Evolutionary conservation across 768 basidiomycete genomes (phyloP).

Genomic region (Nidula microcarpa): DNA sequence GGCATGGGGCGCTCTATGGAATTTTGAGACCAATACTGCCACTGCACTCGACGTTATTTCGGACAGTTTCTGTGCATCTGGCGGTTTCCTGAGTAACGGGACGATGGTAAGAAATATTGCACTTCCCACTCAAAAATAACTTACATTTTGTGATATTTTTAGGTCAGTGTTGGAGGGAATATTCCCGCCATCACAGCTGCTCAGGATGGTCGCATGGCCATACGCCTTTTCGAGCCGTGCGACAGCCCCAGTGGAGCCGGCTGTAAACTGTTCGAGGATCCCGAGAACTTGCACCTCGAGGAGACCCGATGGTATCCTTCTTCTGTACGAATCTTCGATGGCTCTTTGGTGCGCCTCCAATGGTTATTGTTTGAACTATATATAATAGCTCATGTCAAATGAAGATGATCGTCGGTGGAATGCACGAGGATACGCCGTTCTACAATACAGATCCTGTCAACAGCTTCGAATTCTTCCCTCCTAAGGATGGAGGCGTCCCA

Average conservation of each 20-base stretch:
- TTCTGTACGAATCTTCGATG: slow-evolving; percentile 27
- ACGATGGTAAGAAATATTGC: slow-evolving; percentile 24
- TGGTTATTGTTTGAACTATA: background rate
- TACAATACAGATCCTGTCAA: slow-evolving; percentile 61
- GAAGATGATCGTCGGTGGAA: slow-evolving; percentile 19
- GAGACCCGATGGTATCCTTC: slow-evolving; percentile 39
- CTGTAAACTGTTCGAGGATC: slow-evolving; percentile 34
- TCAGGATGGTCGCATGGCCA: slow-evolving; percentile 28
- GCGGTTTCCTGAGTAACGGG: slow-evolving; percentile 37
- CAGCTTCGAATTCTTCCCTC: slow-evolving; percentile 34
- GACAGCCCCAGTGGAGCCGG: slow-evolving; percentile 19
- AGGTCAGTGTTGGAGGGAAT: slow-evolving; percentile 28
- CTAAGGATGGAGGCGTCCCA: slow-evolving; percentile 32
- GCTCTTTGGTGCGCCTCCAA: slow-evolving; percentile 28
- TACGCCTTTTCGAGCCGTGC: slow-evolving; percentile 37
- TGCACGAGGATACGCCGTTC: slow-evolving; percentile 40
- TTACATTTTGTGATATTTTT: background rate
- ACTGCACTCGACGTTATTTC: slow-evolving; percentile 27
- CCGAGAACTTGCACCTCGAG: slow-evolving; percentile 25
- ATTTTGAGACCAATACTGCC: slow-evolving; percentile 34
- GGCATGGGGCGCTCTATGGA: slow-evolving; percentile 43
- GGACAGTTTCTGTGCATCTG: slow-evolving; percentile 41
- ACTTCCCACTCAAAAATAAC: slow-evolving; percentile 2
- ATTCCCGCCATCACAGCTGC: slow-evolving; percentile 21
- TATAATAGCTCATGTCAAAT: background rate